Evolutionary conservation across 2,329 filamentous ascomycete genomes (phyloP), one percentile per base, ranked within the genome.

Genomic region (Diaporthe capsici): DNA sequence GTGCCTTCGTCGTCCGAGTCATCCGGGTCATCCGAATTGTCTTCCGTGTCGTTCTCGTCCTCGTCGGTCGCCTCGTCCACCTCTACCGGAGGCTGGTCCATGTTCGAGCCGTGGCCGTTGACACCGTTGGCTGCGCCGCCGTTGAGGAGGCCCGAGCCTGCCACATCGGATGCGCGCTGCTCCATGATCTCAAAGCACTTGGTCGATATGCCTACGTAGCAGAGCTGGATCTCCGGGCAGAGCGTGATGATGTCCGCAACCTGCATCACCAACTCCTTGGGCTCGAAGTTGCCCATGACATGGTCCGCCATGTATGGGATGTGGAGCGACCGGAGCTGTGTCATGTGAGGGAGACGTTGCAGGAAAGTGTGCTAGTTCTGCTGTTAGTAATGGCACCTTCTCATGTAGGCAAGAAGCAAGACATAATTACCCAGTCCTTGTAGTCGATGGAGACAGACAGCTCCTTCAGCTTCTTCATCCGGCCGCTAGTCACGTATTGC

Each of bases 131-230:
- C 74, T 76, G 57, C 75, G 61, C 57, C 63, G 73, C 57, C 74
- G 10, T 74, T 65, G 22, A 74, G 65, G 25, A 72, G 75, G 44
- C 81, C 78, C 57, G 77, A 79, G 20, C 80, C 47, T 13, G 71
- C 25, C 42, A 78, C 85, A 58, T 89, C 87, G 17, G 85, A 87
- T 3, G 85, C 85, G 65, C 88, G 86, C 70, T 88, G 88, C 82
- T 97, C 94, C 10, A 95, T 84, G 44, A 97, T 93, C 82, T 97
- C 94, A 80, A 94, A 97, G 83, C 95, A 97, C 83, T 95, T 96
- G 55, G 86, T 87, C n/a, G 89, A 88, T 72, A 97, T 90, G 25
- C 93, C 95, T 79, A 96, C 89, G 81, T 96, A 96, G 82, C 92
- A 94, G 20, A 97, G 87, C 80, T 93, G 92, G 37, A 96, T 90